Evolutionary conservation across 75 land plant species (phyloP).

Genomic region (Selaginella moellendorffii): DNA sequence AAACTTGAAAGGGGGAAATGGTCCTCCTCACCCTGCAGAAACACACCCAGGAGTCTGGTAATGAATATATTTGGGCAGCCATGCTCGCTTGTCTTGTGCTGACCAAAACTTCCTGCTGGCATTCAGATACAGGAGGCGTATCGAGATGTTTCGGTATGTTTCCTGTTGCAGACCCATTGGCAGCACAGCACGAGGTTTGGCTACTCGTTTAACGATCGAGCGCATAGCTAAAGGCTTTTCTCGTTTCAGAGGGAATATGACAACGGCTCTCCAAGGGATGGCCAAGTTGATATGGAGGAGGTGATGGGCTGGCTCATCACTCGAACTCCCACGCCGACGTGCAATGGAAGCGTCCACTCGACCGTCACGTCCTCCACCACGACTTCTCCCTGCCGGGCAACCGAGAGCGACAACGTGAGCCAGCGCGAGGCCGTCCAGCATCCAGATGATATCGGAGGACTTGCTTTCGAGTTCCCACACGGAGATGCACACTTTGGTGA

Average conservation of each 20-base stretch:
- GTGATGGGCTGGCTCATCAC: constrained; percentile 21
- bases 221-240: too few relatives aligned
- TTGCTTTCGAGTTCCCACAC: not conserved
- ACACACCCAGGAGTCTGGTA: not conserved
- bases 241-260: constrained; percentile 12
- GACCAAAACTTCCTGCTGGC: not conserved
- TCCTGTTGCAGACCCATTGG: constrained; percentile 1
- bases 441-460: not conserved
- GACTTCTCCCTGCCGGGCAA: constrained; percentile 4
- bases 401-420: not conserved
- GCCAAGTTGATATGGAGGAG: constrained; percentile 21
- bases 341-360: constrained; percentile 16
- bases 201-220: too few relatives aligned
- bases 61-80: not conserved
- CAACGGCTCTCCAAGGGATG: constrained; percentile 16
- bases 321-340: constrained; percentile 17
- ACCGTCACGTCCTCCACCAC: constrained; percentile 8
- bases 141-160: not conserved
- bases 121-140: not conserved
- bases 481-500: not conserved
- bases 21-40: not conserved
- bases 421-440: too few relatives aligned
- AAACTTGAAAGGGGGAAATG: too few relatives aligned
- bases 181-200: not conserved
- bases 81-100: not conserved